These are phyloP conservation scores for Penicillium sclerotiorum DNA, from an alignment of 2,329 filamentous ascomycete genomes.

Conservation along the genomic window DNA sequence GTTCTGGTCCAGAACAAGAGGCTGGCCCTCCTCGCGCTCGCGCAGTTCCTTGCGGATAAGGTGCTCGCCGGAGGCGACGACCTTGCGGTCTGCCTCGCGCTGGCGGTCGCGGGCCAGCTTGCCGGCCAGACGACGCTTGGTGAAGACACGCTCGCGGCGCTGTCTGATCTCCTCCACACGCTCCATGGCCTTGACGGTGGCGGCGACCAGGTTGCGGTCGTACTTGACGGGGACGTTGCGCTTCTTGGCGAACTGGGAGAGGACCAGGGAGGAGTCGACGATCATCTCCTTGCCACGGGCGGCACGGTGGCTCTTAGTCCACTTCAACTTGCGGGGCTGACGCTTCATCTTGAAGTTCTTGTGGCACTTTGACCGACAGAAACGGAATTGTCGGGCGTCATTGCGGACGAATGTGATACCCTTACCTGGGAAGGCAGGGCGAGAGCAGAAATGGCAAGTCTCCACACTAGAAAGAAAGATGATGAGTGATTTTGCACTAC, in stretches of 20 bases:
- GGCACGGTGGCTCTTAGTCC: conserved; percentile 92
- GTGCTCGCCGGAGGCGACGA: conserved; percentile 91
- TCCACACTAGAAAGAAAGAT: conserved; percentile 49
- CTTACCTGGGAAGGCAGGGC: conserved; percentile 67
- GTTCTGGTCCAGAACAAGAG: conserved; percentile 37
- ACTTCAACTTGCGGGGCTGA: conserved; percentile 93
- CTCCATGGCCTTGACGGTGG: conserved; percentile 90
- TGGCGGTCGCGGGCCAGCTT: conserved; percentile 74
- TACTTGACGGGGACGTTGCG: conserved; percentile 95
- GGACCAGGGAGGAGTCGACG: conserved; percentile 81
- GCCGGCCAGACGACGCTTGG: conserved; percentile 89
- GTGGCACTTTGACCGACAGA: conserved; percentile 70
- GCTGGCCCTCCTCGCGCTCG: conserved; percentile 55
- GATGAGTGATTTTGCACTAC: neutral
- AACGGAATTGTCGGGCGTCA: conserved; percentile 67
- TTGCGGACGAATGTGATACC: conserved; percentile 69
- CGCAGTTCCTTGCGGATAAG: conserved; percentile 73
- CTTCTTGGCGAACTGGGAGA: conserved; percentile 77
- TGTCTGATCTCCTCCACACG: conserved; percentile 82
- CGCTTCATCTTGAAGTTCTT: conserved; percentile 96
- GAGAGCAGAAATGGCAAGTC: conserved; percentile 72
- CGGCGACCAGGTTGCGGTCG: conserved; percentile 85
- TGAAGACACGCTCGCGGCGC: conserved; percentile 85
- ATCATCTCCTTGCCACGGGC: conserved; percentile 85
- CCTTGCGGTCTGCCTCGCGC: conserved; percentile 76